These are phyloP conservation scores for Penicillium diatomitis DNA, from an alignment of 495 filamentous ascomycete genomes.

Conservation along the genomic window DNA sequence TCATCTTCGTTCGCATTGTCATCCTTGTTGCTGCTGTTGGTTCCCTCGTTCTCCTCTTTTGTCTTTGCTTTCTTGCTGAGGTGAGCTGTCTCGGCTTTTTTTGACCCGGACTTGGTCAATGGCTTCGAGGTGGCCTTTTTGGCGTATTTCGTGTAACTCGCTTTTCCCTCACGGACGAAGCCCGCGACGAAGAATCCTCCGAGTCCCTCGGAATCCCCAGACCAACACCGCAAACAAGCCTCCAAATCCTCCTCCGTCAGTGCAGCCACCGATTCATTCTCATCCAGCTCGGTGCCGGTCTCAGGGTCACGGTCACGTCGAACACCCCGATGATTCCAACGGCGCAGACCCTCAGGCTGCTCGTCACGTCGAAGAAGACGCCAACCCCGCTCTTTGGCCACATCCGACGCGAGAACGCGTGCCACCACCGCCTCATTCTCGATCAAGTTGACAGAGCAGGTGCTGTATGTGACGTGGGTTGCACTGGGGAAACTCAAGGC, in stretches of 20 bases:
- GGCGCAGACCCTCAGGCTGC: slow-evolving; percentile 59
- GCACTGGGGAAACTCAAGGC: slow-evolving; percentile 78
- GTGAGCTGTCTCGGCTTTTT: too few relatives aligned
- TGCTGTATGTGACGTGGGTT: slow-evolving; percentile 74
- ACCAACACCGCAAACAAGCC: slow-evolving; percentile 71
- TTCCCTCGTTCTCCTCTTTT: neutral
- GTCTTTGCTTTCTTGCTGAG: too few relatives aligned
- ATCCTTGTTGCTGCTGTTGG: neutral
- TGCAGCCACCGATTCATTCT: slow-evolving; percentile 12
- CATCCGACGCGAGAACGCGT: slow-evolving; percentile 51
- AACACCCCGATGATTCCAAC: slow-evolving; percentile 63
- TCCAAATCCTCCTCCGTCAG: slow-evolving; percentile 49
- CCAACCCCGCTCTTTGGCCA: slow-evolving; percentile 68
- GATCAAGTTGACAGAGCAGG: slow-evolving; percentile 74
- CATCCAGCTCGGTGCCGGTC: neutral
- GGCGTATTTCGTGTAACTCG: neutral
- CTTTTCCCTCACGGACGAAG: slow-evolving; percentile 44
- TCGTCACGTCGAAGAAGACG: slow-evolving; percentile 56
- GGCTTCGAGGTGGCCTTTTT: neutral
- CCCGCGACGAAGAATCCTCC: slow-evolving; percentile 67
- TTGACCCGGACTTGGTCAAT: too few relatives aligned
- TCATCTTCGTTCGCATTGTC: slow-evolving; percentile 17
- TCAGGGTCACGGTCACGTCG: slow-evolving; percentile 20
- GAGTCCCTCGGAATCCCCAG: slow-evolving; percentile 68
- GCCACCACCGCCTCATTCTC: slow-evolving; percentile 86